Conservation (phyloP, 352 stramenopile genomes). For the Pythium plurisporium region DNA sequence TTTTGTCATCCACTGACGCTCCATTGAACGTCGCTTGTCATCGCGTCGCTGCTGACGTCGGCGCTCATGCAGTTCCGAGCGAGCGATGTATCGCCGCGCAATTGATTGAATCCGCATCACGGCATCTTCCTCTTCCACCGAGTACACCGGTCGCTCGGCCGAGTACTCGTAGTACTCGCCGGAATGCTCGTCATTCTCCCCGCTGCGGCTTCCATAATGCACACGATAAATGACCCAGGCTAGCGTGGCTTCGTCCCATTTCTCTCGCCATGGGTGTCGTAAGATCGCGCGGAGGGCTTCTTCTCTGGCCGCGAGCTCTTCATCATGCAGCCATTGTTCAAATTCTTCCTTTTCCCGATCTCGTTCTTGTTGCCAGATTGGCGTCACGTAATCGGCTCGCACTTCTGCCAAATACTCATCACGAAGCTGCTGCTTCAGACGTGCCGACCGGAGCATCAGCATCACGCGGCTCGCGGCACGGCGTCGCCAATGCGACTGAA, state of each 20-base stretch:
- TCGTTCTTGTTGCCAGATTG: conserved; percentile 60
- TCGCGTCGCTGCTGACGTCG: conserved; percentile 31
- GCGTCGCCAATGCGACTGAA: conserved; percentile 58
- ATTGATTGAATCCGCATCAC: conserved; percentile 38
- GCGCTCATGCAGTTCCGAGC: conserved; percentile 23
- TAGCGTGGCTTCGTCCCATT: conserved; percentile 50
- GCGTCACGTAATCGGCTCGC: conserved; percentile 49
- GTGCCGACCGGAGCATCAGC: conserved; percentile 29
- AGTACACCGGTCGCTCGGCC: conserved; percentile 51
- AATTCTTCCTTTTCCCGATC: conserved; percentile 48
- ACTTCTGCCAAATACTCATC: conserved; percentile 56
- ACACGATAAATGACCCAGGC: conserved; percentile 34
- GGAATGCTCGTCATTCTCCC: neutral
- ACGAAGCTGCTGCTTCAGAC: conserved; percentile 27
- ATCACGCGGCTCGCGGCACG: conserved; percentile 41
- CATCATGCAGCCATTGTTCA: conserved; percentile 36
- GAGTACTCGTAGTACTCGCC: conserved; percentile 22
- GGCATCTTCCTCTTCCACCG: conserved; percentile 54
- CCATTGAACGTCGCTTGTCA: conserved; percentile 23
- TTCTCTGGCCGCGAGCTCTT: conserved; percentile 30
- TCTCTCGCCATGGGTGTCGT: conserved; percentile 52
- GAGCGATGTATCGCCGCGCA: conserved; percentile 38
- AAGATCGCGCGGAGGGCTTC: conserved; percentile 33
- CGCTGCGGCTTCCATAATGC: neutral
- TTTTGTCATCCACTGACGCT: conserved; percentile 37